Conservation (phyloP, 441 rosid genomes). For the Breynia disticha region DNA sequence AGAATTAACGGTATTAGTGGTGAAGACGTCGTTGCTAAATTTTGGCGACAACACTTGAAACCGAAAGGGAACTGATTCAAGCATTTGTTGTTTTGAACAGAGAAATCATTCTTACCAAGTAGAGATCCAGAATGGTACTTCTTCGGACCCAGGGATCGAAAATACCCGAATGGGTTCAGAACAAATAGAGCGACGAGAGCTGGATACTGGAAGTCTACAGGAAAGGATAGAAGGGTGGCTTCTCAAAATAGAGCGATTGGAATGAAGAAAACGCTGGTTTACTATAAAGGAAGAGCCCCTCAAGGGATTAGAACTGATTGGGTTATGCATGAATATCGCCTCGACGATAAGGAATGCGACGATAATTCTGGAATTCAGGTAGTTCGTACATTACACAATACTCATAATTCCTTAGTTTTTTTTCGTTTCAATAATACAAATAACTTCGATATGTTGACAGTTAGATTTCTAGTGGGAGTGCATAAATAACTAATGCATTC, state of each 20-base stretch:
- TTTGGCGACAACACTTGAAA: no score
- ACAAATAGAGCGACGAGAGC: constrained; percentile 86
- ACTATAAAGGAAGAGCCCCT: constrained; percentile 83
- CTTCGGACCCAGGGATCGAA: constrained; percentile 83
- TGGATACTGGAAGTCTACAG: constrained; percentile 90
- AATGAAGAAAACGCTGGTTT: constrained; percentile 90
- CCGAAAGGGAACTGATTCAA: no score
- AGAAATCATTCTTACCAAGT: constrained; percentile 81
- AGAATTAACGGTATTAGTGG: no score
- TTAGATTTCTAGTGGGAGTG: no score
- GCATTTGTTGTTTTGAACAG: constrained; percentile 21
- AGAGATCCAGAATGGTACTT: constrained; percentile 95
- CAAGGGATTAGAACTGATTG: constrained; percentile 82
- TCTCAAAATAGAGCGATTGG: constrained; percentile 65
- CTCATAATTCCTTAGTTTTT: background rate
- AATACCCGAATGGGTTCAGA: constrained; percentile 83
- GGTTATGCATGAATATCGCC: constrained; percentile 96
- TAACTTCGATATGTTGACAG: no score
- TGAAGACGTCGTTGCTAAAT: no score
- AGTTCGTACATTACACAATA: constrained; percentile 15
- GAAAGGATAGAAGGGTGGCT: constrained; percentile 70
- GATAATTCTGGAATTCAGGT: constrained; percentile 79
- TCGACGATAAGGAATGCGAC: constrained; percentile 70
- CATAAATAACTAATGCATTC: no score
- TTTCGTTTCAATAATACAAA: no score